phyloP scores from a whole-genome alignment of 176 grass and related monocot species.

The Triticum turgidum region DNA sequence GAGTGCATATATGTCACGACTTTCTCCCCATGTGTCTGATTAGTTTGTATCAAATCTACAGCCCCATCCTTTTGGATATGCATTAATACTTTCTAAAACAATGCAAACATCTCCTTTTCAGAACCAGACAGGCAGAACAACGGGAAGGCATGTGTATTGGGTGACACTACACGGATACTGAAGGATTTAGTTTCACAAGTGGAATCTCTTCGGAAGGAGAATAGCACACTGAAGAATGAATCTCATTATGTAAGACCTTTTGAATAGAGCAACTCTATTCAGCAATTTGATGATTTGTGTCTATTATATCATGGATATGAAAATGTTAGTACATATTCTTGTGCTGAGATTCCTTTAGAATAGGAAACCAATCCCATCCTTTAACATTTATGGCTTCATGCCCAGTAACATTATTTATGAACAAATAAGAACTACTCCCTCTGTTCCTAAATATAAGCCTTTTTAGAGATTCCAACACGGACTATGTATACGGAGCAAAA shows the following conservation, averaged over 20 bases:
- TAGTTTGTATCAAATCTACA: not conserved
- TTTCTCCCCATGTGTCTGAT: not conserved
- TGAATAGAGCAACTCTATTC: not conserved
- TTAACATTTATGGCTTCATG: not conserved
- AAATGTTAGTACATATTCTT: not conserved
- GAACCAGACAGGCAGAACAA: slow-evolving; percentile 83
- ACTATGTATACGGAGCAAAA: no score
- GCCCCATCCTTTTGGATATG: not conserved
- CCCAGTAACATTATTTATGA: slow-evolving; percentile 19
- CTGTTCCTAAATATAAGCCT: no score
- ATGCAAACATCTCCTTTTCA: slow-evolving; percentile 26
- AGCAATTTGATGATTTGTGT: not conserved
- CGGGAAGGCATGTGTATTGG: slow-evolving; percentile 69
- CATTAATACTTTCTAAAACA: slow-evolving; percentile 21
- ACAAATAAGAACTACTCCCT: not conserved
- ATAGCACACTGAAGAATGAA: slow-evolving; percentile 71
- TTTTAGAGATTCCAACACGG: no score
- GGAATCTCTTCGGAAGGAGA: slow-evolving; percentile 82
- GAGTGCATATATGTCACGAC: not conserved
- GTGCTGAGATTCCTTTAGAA: not conserved
- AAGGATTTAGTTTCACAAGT: slow-evolving; percentile 73
- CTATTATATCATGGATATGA: not conserved
- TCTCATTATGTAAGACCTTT: slow-evolving; percentile 79
- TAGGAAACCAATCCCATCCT: not conserved
- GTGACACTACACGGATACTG: slow-evolving; percentile 63